Evolutionary conservation across 2,329 filamentous ascomycete species (phyloP).

Genomic region (Nakataea oryzae): DNA sequence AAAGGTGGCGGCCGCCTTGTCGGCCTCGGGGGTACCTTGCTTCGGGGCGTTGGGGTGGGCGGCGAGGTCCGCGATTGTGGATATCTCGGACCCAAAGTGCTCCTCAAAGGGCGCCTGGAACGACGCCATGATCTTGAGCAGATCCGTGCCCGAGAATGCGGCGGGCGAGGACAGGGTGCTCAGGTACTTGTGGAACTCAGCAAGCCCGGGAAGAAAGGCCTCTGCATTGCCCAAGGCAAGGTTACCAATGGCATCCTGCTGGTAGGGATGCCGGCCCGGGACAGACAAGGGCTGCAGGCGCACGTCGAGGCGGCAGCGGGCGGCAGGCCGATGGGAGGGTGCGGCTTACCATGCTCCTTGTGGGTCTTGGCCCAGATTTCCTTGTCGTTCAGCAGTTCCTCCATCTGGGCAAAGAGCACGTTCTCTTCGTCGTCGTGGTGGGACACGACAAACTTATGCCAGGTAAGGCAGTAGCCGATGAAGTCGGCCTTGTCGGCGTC

Average conservation of each 20-base stretch:
- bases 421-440: slow-evolving; percentile 53
- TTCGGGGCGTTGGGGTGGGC: slow-evolving; percentile 39
- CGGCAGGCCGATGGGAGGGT: too few relatives aligned
- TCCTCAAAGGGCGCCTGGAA: slow-evolving; percentile 40
- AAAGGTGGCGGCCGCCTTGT: slow-evolving; percentile 37
- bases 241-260: background rate
- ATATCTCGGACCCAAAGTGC: slow-evolving; percentile 46
- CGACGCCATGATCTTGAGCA: slow-evolving; percentile 36
- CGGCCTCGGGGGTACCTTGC: slow-evolving; percentile 31
- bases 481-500: slow-evolving; percentile 45
- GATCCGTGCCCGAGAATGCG: slow-evolving; percentile 31
- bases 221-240: slow-evolving; percentile 13
- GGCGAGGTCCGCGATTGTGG: slow-evolving; percentile 37
- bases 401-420: slow-evolving; percentile 43
- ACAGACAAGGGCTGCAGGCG: too few relatives aligned
- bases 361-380: slow-evolving; percentile 40
- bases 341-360: slow-evolving; percentile 40
- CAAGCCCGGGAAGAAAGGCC: slow-evolving; percentile 40
- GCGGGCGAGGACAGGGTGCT: slow-evolving; percentile 25
- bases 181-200: slow-evolving; percentile 42
- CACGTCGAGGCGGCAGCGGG: too few relatives aligned
- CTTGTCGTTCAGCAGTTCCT: slow-evolving; percentile 38
- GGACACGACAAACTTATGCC: slow-evolving; percentile 47
- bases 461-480: slow-evolving; percentile 44
- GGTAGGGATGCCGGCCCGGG: background rate